Evolutionary conservation across 2,329 filamentous ascomycete species (phyloP).

Genomic region (Xylaria sp.): DNA sequence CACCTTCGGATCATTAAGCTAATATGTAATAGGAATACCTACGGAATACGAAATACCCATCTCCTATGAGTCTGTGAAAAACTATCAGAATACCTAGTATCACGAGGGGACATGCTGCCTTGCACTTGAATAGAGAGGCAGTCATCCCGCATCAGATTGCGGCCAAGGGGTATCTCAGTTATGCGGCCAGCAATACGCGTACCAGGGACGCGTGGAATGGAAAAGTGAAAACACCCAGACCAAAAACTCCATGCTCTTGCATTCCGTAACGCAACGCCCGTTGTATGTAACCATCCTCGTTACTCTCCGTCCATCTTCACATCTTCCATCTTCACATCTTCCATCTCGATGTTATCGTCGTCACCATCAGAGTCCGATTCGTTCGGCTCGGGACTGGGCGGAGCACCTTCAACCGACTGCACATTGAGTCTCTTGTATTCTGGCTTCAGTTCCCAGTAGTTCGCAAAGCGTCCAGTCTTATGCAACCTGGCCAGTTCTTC

Average conservation of each 20-base stretch:
- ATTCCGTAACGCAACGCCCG: conserved; percentile 1
- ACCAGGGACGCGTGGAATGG: conserved; percentile 5
- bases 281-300: neutral
- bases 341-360: conserved; percentile 67
- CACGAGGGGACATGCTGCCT: neutral
- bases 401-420: conserved; percentile 47
- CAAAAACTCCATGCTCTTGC: conserved; percentile 16
- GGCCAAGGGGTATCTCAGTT: conserved; percentile 15
- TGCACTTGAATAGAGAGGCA: neutral
- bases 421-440: conserved; percentile 57
- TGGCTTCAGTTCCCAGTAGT: conserved; percentile 74
- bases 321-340: conserved; percentile 60
- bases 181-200: conserved; percentile 3
- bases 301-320: conserved; percentile 37
- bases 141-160: neutral
- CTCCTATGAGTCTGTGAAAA: neutral
- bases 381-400: conserved; percentile 38
- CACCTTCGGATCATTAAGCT: neutral
- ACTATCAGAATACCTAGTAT: no score
- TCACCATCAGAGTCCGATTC: conserved; percentile 60
- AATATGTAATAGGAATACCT: neutral
- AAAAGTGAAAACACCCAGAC: neutral
- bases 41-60: neutral
- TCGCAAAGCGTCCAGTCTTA: conserved; percentile 77
- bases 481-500: conserved; percentile 78